These are phyloP conservation scores for Quambalaria eucalypti DNA, from an alignment of 1,284 basidiomycete genomes.

Conservation along the genomic window DNA sequence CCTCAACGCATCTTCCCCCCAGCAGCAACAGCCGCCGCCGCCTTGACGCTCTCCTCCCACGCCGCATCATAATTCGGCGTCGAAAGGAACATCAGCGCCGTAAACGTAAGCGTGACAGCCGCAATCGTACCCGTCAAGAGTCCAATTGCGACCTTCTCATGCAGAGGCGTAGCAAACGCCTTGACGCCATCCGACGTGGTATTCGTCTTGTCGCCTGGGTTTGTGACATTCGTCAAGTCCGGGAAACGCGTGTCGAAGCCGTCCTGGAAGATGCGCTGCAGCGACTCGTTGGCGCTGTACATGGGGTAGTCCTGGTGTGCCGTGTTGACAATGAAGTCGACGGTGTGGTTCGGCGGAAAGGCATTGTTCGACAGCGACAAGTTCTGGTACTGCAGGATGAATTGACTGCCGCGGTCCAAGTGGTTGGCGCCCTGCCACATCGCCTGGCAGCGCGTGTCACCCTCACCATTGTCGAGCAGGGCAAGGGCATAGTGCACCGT, in stretches of 20 bases:
- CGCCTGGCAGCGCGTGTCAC: constrained; percentile 39
- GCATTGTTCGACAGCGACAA: constrained; percentile 7
- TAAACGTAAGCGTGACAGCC: constrained; percentile 15
- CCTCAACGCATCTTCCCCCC: too few species aligned
- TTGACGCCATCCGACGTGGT: constrained; percentile 3
- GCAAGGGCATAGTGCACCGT: constrained; percentile 29
- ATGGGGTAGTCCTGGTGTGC: constrained; percentile 43
- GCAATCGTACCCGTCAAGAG: constrained; percentile 18
- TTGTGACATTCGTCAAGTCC: constrained; percentile 12
- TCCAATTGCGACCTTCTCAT: constrained; percentile 16
- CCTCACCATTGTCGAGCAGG: constrained; percentile 33
- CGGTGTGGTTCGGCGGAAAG: constrained; percentile 26
- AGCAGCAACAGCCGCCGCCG: too few species aligned
- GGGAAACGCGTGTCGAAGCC: constrained; percentile 23
- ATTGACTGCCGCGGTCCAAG: constrained; percentile 33
- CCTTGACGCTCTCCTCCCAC: not conserved
- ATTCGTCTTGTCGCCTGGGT: constrained; percentile 24
- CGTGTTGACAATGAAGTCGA: constrained; percentile 31
- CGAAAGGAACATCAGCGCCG: constrained; percentile 14
- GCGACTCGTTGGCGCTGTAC: constrained; percentile 29
- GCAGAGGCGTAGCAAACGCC: constrained; percentile 21
- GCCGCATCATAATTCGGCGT: constrained; percentile 3
- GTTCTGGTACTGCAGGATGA: constrained; percentile 14
- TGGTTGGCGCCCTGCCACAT: constrained; percentile 36
- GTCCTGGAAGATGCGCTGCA: constrained; percentile 26